Conservation (phyloP, 73 alveolate genomes). For the Tetrahymena borealis region DNA sequence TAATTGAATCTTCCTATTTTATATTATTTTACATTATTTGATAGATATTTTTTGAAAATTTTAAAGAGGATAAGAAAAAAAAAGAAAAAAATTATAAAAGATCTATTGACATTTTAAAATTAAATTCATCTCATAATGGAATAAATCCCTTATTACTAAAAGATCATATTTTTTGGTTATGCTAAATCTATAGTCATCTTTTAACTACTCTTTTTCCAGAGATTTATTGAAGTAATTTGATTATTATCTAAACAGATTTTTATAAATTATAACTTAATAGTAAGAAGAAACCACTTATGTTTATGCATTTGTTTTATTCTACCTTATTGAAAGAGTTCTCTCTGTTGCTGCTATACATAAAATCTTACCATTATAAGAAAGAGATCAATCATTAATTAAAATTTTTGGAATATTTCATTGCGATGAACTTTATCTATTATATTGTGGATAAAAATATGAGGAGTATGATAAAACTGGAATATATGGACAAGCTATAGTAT, state of each 20-base stretch:
- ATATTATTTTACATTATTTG: too few species aligned
- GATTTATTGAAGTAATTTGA: too few species aligned
- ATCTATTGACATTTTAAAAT: too few species aligned
- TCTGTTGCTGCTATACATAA: neutral
- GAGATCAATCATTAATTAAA: neutral
- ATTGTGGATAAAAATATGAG: neutral
- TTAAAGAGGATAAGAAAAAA: too few species aligned
- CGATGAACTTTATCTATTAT: neutral
- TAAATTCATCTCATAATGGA: too few species aligned
- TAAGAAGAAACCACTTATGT: neutral
- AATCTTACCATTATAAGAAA: neutral
- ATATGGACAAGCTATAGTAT: neutral
- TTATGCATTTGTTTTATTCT: neutral
- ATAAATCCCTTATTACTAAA: too few species aligned
- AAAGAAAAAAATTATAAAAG: too few species aligned
- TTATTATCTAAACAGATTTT: neutral
- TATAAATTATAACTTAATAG: neutral
- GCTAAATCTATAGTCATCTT: too few species aligned
- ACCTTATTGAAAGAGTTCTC: neutral
- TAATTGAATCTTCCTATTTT: too few species aligned
- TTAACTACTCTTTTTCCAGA: too few species aligned
- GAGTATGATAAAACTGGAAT: neutral
- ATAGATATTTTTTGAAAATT: too few species aligned
- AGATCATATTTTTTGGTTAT: too few species aligned
- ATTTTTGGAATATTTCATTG: neutral